These are phyloP conservation scores for Grigorovia jiainica DNA, from an alignment of 805 yeast genomes.

Conservation along the genomic window DNA sequence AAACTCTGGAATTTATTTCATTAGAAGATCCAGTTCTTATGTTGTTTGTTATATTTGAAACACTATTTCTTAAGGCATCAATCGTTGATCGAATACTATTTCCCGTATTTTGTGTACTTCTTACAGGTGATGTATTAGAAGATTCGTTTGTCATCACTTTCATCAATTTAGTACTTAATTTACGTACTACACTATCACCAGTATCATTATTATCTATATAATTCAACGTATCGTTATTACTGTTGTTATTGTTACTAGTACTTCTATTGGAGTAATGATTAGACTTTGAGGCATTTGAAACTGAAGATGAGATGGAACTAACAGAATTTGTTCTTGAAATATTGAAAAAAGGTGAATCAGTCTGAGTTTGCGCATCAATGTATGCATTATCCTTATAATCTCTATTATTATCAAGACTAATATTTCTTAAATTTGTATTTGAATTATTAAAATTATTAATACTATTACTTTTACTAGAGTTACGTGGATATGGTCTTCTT, in stretches of 20 bases:
- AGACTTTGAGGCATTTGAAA: not conserved
- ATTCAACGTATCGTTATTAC: not conserved
- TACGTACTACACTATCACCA: slow-evolving; percentile 15
- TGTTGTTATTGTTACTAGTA: not conserved
- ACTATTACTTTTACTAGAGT: not conserved
- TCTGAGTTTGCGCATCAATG: slow-evolving; percentile 15
- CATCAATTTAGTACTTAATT: slow-evolving; percentile 12
- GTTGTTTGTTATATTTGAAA: slow-evolving; percentile 7
- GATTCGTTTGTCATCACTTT: slow-evolving; percentile 16
- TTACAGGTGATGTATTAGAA: slow-evolving; percentile 13
- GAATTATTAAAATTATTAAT: not conserved
- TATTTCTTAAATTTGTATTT: not conserved
- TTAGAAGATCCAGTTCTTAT: slow-evolving; percentile 4
- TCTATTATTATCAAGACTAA: not conserved
- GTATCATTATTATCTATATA: slow-evolving; percentile 9
- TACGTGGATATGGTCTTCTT: not conserved
- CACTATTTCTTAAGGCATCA: slow-evolving; percentile 10
- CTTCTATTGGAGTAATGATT: not conserved
- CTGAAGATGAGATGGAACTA: not conserved
- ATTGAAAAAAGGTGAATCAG: slow-evolving; percentile 6
- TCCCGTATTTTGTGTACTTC: slow-evolving; percentile 21
- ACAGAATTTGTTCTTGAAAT: not conserved
- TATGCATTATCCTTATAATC: slow-evolving; percentile 1
- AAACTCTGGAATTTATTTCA: slow-evolving; percentile 4
- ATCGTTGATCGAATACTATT: slow-evolving; percentile 17